Evolutionary conservation across 2,329 filamentous ascomycete genomes (phyloP).

Genomic region (Xylariales sp.): DNA sequence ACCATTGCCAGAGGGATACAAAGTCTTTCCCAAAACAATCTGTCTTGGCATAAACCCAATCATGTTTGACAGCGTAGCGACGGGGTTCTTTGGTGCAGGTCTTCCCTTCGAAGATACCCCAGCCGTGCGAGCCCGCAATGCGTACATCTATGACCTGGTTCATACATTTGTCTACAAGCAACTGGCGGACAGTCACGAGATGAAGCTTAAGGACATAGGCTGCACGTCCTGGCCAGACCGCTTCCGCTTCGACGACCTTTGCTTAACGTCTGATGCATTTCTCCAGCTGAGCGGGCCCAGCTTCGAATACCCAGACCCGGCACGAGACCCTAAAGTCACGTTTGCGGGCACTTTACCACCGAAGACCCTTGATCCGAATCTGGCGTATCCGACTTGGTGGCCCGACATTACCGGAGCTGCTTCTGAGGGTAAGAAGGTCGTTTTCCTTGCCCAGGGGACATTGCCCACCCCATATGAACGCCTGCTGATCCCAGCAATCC

Average conservation of each 20-base stretch:
- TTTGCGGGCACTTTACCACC: constrained; percentile 38
- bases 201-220: not conserved
- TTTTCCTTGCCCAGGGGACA: constrained; percentile 45
- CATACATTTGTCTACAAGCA: constrained; percentile 2
- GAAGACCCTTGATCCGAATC: constrained; percentile 21
- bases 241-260: constrained; percentile 22
- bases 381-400: constrained; percentile 40
- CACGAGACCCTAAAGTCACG: constrained; percentile 32
- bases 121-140: constrained; percentile 31
- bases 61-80: constrained; percentile 29
- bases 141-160: constrained; percentile 19
- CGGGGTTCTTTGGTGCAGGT: constrained; percentile 32
- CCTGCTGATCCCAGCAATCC: constrained; percentile 40
- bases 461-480: constrained; percentile 31
- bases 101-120: constrained; percentile 32
- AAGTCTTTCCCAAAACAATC: constrained; percentile 29
- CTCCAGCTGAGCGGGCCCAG: constrained; percentile 31
- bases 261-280: constrained; percentile 25
- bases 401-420: constrained; percentile 30
- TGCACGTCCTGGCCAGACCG: constrained; percentile 6
- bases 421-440: constrained; percentile 29
- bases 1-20: constrained; percentile 30
- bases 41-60: constrained; percentile 35
- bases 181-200: constrained; percentile 4
- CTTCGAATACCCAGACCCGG: constrained; percentile 28